These are phyloP conservation scores for Fusarium albidum DNA, from an alignment of 2,329 filamentous ascomycete species.

Conservation along the genomic window DNA sequence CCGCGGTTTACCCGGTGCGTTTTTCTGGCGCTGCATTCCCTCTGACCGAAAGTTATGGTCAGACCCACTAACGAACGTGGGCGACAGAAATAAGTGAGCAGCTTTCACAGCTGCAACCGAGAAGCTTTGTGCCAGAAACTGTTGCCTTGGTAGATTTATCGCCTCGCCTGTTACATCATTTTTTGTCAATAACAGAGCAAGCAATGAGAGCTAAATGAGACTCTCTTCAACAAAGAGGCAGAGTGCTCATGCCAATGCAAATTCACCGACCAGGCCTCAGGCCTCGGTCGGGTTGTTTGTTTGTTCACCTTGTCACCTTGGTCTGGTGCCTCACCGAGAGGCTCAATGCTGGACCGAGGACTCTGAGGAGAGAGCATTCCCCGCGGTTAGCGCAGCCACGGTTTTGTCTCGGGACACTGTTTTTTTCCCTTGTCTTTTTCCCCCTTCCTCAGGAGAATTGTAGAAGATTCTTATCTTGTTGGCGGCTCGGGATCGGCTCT, in stretches of 20 bases:
- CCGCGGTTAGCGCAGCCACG: slow-evolving; percentile 10
- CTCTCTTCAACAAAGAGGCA: too few relatives aligned
- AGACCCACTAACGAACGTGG: neutral
- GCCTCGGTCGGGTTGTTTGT: neutral
- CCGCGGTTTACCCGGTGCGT: slow-evolving; percentile 37
- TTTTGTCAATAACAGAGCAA: too few relatives aligned
- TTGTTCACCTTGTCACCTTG: neutral
- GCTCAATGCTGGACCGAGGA: slow-evolving; percentile 1
- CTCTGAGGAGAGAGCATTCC: slow-evolving; percentile 3
- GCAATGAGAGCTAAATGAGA: too few relatives aligned
- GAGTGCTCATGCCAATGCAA: neutral
- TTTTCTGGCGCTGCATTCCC: slow-evolving; percentile 6
- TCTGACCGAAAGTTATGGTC: slow-evolving; percentile 7
- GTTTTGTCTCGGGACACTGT: slow-evolving; percentile 13
- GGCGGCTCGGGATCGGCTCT: slow-evolving; percentile 13
- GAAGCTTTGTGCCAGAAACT: too few relatives aligned
- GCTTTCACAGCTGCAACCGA: too few relatives aligned
- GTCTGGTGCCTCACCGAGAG: neutral
- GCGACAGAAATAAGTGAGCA: neutral
- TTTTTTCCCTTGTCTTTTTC: slow-evolving; percentile 15
- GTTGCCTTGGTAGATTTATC: too few relatives aligned
- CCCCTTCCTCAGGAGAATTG: slow-evolving; percentile 13
- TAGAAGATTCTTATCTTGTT: slow-evolving; percentile 19
- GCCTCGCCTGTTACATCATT: too few relatives aligned
- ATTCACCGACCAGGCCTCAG: neutral